Evolutionary conservation across 129 eudicot genomes (phyloP), one percentile per base, ranked within the genome.

Genomic region (Apium graveolens): DNA sequence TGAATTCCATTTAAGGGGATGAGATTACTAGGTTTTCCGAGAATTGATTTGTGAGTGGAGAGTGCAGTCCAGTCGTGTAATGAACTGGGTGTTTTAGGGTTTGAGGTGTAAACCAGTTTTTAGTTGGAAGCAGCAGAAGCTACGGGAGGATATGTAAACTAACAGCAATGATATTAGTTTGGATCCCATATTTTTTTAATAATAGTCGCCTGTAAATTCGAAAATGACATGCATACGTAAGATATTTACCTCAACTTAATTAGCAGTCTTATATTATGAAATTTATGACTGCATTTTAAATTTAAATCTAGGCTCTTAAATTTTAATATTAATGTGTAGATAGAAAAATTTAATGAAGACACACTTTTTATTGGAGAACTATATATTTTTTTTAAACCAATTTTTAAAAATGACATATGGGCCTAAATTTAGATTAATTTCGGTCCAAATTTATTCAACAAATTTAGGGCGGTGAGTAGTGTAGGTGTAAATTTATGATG

Each of bases 71-170:
- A 90, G 96, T 76, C 84, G 84, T 80, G 66, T 57, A 74, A 71
- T 84, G 88, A 86, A 82, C 81, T 88, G 90, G 79, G 77, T 68
- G 46, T 86, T 84, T 27, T 81, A 86, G 89, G 86, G 79, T 84
- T 77, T 81, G 76, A 48, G 89, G 90, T 90, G 96, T 80, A 88
- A 81, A 84, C 76, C 96, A 90, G 86, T 69, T 51, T 11, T 49
- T 76, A 75, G 83, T 21, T 85, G 88, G 88, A 90, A 73, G 76
- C 70, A 41, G 82, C 80, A 74, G 81, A 9, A 80, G 49, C 43
- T 24, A 41, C 32, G 66, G 13, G 14, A 57, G 66, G 66, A 57
- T 1, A 57, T n/a, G 11, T 8, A 26, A 29, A 55, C 65, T 24
- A 24, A 55, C 65, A 24, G 9, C 63, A 21, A 53, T 21, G 3